Percentiles rank a stretch among this genome's conserved stretches.
phyloP scores from a whole-genome alignment of 805 yeast genomes.

The Debaryomyces hansenii region DNA sequence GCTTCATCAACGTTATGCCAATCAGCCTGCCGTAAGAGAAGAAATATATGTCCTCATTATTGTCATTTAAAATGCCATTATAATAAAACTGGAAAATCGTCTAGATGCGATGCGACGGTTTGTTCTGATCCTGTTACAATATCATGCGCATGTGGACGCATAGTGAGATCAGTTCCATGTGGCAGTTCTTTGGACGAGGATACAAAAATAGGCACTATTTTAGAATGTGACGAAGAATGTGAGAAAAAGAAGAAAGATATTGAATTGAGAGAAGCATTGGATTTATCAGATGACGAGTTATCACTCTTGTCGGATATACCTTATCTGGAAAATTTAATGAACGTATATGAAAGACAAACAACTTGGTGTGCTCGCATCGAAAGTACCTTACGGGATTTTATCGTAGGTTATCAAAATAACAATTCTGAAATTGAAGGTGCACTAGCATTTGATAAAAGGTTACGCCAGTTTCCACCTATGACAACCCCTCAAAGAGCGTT shows the following conservation, averaged over 20 bases:
- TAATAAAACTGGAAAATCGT: slow-evolving; percentile 32
- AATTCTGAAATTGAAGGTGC: slow-evolving; percentile 9
- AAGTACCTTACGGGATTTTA: slow-evolving; percentile 47
- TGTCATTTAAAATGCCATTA: slow-evolving; percentile 68
- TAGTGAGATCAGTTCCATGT: slow-evolving; percentile 51
- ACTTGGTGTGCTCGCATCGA: slow-evolving; percentile 73
- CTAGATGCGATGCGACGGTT: slow-evolving; percentile 49
- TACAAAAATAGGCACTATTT: slow-evolving; percentile 32
- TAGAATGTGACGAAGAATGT: slow-evolving; percentile 76
- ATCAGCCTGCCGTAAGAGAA: slow-evolving; percentile 53
- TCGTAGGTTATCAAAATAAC: slow-evolving; percentile 31
- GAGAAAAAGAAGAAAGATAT: slow-evolving; percentile 57
- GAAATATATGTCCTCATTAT: slow-evolving; percentile 64
- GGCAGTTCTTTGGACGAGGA: slow-evolving; percentile 43
- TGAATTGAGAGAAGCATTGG: slow-evolving; percentile 63
- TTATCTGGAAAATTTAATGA: slow-evolving; percentile 48
- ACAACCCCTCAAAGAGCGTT: slow-evolving; percentile 64
- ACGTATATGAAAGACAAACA: slow-evolving; percentile 53
- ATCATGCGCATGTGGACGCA: slow-evolving; percentile 66
- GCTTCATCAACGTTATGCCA: slow-evolving; percentile 49
- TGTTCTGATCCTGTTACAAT: slow-evolving; percentile 54
- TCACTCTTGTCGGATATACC: slow-evolving; percentile 24
- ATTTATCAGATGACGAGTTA: slow-evolving; percentile 15
- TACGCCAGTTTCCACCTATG: slow-evolving; percentile 75
- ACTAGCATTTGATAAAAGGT: slow-evolving; percentile 21